These are phyloP conservation scores for Ceratobasidium sp. DNA, from an alignment of 1,284 basidiomycete species.

Conservation along the genomic window DNA sequence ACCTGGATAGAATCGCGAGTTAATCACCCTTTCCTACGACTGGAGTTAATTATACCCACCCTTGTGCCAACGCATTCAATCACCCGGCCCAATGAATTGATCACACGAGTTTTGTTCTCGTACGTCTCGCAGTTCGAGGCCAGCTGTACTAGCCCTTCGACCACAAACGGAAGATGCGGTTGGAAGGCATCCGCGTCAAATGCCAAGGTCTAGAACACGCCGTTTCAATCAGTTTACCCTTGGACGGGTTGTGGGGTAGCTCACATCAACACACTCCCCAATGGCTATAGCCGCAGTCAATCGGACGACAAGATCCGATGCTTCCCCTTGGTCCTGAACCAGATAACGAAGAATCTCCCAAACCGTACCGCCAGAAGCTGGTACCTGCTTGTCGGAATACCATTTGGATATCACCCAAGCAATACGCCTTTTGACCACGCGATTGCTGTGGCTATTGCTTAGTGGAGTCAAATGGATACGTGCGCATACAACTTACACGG, in stretches of 20 bases:
- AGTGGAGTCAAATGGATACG: background rate
- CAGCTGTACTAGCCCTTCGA: constrained; percentile 70
- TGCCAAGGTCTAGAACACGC: constrained; percentile 57
- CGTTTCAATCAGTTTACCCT: background rate
- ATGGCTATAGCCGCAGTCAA: constrained; percentile 79
- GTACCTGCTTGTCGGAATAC: constrained; percentile 67
- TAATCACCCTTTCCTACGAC: background rate
- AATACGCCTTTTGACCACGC: constrained; percentile 86
- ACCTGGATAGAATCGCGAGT: constrained; percentile 57
- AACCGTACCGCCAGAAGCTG: constrained; percentile 65
- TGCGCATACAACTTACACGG: constrained; percentile 55
- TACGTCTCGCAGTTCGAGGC: constrained; percentile 77
- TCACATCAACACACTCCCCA: constrained; percentile 80
- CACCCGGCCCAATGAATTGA: constrained; percentile 71
- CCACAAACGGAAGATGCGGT: constrained; percentile 62
- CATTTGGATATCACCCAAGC: constrained; percentile 90
- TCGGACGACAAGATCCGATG: constrained; percentile 81
- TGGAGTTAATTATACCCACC: constrained; percentile 52
- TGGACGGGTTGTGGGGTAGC: constrained; percentile 46
- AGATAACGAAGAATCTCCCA: constrained; percentile 84
- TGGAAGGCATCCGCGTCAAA: constrained; percentile 66
- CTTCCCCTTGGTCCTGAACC: constrained; percentile 67
- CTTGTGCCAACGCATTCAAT: constrained; percentile 70
- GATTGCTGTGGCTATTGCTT: constrained; percentile 61
- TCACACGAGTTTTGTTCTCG: constrained; percentile 79